These are phyloP conservation scores for Primulina huaijiensis DNA, from an alignment of 257 asterid species.

Conservation along the genomic window DNA sequence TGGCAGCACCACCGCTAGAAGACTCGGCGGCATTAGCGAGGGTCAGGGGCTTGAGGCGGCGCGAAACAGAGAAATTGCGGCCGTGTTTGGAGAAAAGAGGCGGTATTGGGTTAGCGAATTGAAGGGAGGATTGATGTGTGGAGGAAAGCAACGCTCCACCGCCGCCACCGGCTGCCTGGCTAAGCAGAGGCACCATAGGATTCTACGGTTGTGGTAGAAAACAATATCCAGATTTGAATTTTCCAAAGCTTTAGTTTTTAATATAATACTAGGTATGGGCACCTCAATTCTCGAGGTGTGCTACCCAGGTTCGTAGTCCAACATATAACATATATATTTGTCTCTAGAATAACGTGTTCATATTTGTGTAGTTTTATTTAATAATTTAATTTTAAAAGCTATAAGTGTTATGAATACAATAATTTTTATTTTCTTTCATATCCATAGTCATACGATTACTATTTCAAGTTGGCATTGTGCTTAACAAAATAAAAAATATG, in stretches of 20 bases:
- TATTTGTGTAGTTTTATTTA: too few relatives aligned
- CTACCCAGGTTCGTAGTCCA: too few relatives aligned
- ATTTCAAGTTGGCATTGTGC: too few relatives aligned
- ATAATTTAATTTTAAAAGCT: too few relatives aligned
- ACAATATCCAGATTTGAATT: not conserved
- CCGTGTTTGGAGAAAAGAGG: conserved; percentile 63
- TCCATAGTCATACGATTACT: too few relatives aligned
- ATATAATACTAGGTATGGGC: too few relatives aligned
- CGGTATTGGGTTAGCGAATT: conserved; percentile 55
- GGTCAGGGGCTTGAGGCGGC: conserved; percentile 42
- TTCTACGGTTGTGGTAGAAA: conserved; percentile 12
- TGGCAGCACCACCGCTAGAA: conserved; percentile 34
- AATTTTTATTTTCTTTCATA: too few relatives aligned
- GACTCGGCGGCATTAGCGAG: conserved; percentile 42
- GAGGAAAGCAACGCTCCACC: conserved; percentile 52
- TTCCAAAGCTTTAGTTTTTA: not conserved
- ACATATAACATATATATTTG: too few relatives aligned
- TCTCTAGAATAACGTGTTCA: too few relatives aligned
- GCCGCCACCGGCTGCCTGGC: conserved; percentile 39
- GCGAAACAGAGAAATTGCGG: conserved; percentile 31
- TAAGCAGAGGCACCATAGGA: conserved; percentile 43
- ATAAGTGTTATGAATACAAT: too few relatives aligned
- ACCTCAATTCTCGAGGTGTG: too few relatives aligned
- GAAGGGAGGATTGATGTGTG: conserved; percentile 58
- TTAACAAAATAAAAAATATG: too few relatives aligned